Conservation (phyloP, 345 rosid species). For the Raphanus sativus region DNA sequence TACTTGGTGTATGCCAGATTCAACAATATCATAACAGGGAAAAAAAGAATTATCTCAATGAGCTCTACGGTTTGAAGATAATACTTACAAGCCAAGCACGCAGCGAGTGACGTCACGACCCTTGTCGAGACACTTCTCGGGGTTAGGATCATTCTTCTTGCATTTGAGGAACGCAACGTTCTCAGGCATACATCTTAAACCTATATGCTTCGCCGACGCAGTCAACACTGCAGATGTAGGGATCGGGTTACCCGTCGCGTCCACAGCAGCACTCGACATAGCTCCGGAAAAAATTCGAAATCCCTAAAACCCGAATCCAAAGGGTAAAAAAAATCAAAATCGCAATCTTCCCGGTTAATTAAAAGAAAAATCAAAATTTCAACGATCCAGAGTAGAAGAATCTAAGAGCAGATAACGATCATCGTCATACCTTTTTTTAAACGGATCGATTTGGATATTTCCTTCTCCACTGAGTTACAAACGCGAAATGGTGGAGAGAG, state of each 20-base stretch:
- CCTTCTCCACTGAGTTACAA: conserved; percentile 25
- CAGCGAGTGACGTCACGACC: conserved; percentile 97
- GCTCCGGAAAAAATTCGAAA: conserved; percentile 22
- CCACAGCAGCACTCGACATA: conserved; percentile 81
- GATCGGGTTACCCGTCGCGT: conserved; percentile 74
- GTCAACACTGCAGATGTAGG: conserved; percentile 91
- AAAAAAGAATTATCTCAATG: background rate
- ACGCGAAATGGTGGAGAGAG: background rate
- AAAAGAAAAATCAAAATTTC: background rate
- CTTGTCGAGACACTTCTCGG: conserved; percentile 95
- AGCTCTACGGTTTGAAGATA: background rate
- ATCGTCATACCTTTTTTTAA: conserved; percentile 34
- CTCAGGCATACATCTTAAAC: conserved; percentile 60
- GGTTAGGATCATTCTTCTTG: conserved; percentile 96
- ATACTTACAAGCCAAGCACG: conserved; percentile 76
- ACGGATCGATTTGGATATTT: conserved; percentile 30
- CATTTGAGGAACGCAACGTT: conserved; percentile 91
- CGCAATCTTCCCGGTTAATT: background rate
- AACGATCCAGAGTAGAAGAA: background rate
- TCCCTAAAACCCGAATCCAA: conserved; percentile 11
- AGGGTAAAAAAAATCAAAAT: background rate
- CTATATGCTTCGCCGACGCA: conserved; percentile 88
- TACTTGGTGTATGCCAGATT: background rate
- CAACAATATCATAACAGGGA: background rate
- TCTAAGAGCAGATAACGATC: background rate